phyloP scores from a whole-genome alignment of 805 yeast genomes.

The Lipomyces lipofer region DNA sequence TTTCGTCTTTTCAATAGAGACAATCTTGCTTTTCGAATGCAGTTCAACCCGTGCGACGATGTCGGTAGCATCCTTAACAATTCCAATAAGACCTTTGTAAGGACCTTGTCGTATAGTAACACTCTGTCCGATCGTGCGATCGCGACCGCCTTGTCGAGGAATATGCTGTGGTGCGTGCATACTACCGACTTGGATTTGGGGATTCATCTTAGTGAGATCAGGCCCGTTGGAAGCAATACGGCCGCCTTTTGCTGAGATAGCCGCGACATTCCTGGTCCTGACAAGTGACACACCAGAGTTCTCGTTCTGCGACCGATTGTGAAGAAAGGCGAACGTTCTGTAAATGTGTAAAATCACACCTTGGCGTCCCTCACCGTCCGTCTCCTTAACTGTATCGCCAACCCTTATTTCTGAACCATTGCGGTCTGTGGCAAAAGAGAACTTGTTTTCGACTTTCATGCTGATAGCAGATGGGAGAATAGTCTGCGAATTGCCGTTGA shows the following conservation, averaged over 20 bases:
- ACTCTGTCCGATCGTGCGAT: conserved; percentile 74
- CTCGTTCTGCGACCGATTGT: conserved; percentile 75
- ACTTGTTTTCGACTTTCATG: conserved; percentile 66
- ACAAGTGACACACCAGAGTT: conserved; percentile 90
- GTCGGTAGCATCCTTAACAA: conserved; percentile 90
- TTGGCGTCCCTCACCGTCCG: conserved; percentile 78
- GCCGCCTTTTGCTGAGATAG: conserved; percentile 82
- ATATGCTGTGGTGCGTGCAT: conserved; percentile 53
- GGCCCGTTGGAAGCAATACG: conserved; percentile 46
- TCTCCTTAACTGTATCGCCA: conserved; percentile 91
- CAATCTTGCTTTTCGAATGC: conserved; percentile 86
- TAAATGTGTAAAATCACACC: conserved; percentile 87
- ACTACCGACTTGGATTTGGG: conserved; percentile 53
- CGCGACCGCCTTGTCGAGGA: conserved; percentile 72
- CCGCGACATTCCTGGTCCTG: conserved; percentile 70
- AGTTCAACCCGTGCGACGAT: conserved; percentile 88
- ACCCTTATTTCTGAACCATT: conserved; percentile 80
- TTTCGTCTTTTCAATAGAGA: conserved; percentile 77
- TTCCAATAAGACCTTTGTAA: conserved; percentile 92
- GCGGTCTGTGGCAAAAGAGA: conserved; percentile 81
- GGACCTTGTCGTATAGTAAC: conserved; percentile 89
- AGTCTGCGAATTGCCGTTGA: conserved; percentile 73
- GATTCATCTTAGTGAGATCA: conserved; percentile 77
- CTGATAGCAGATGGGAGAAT: conserved; percentile 82
- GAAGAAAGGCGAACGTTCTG: conserved; percentile 74